Evolutionary conservation across 2,329 filamentous ascomycete genomes (phyloP).

Genomic region (Clarireedia paspali): DNA sequence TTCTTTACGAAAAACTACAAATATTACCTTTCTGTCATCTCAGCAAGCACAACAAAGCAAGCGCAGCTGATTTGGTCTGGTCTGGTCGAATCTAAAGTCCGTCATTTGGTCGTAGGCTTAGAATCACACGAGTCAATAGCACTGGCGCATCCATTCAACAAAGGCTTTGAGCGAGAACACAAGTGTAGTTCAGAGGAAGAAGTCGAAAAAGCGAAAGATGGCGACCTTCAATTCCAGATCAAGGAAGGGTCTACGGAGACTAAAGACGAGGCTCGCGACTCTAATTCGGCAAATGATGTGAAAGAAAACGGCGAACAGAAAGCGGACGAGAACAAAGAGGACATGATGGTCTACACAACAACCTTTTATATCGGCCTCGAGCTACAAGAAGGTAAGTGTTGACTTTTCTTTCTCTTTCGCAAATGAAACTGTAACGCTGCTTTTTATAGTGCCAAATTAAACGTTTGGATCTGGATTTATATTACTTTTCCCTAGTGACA

Average conservation of each 20-base stretch:
- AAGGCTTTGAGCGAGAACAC: constrained; percentile 82
- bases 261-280: constrained; percentile 34
- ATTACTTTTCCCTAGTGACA: constrained; percentile 13
- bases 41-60: constrained; percentile 75
- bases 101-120: constrained; percentile 73
- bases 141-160: constrained; percentile 85
- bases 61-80: constrained; percentile 84
- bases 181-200: constrained; percentile 55
- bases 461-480: neutral
- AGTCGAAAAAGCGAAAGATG: constrained; percentile 53
- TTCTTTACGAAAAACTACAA: constrained; percentile 94
- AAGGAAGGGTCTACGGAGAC: constrained; percentile 28
- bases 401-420: neutral
- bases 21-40: constrained; percentile 86
- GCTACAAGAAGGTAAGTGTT: constrained; percentile 58
- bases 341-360: constrained; percentile 63
- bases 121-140: constrained; percentile 75
- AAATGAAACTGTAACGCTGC: neutral
- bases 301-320: constrained; percentile 31
- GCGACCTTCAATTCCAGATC: constrained; percentile 51
- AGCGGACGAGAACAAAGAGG: constrained; percentile 24
- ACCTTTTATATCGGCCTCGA: constrained; percentile 93
- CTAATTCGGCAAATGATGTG: constrained; percentile 33
- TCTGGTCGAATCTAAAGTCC: constrained; percentile 86
- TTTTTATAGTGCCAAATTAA: neutral